Evolutionary conservation across 2,329 filamentous ascomycete species (phyloP).

Genomic region (Aspergillus uvarum): DNA sequence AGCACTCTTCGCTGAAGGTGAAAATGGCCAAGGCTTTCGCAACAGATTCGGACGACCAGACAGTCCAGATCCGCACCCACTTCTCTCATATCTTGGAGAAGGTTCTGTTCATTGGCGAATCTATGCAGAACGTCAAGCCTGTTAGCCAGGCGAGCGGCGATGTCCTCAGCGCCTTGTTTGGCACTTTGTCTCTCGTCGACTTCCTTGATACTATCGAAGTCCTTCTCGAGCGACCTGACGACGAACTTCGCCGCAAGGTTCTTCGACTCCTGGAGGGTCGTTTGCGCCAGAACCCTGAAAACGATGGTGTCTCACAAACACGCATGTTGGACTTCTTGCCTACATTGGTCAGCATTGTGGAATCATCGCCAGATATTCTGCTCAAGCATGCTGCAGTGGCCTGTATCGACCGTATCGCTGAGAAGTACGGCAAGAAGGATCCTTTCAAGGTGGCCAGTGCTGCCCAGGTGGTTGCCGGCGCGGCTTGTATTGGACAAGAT

Average conservation of each 20-base stretch:
- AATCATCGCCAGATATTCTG: conserved; percentile 67
- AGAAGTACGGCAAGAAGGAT: conserved; percentile 94
- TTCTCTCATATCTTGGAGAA: conserved; percentile 69
- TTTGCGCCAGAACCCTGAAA: conserved; percentile 69
- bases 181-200: conserved; percentile 79
- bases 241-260: conserved; percentile 75
- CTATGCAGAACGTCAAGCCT: conserved; percentile 36
- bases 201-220: conserved; percentile 86
- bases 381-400: conserved; percentile 83
- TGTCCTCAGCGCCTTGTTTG: conserved; percentile 75
- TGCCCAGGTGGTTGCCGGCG: conserved; percentile 72
- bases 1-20: conserved; percentile 42
- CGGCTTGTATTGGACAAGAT: conserved; percentile 71
- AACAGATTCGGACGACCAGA: conserved; percentile 52
- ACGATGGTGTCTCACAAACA: conserved; percentile 65
- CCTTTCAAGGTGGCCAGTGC: conserved; percentile 71
- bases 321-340: conserved; percentile 77
- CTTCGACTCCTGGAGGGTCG: conserved; percentile 77
- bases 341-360: conserved; percentile 73
- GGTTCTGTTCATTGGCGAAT: conserved; percentile 64
- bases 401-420: conserved; percentile 88
- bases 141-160: conserved; percentile 56
- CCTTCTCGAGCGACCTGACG: conserved; percentile 72
- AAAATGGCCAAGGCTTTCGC: conserved; percentile 41
- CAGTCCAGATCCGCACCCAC: conserved; percentile 65